Conservation (phyloP, 352 stramenopile genomes). For the Pythium phragmitis region DNA sequence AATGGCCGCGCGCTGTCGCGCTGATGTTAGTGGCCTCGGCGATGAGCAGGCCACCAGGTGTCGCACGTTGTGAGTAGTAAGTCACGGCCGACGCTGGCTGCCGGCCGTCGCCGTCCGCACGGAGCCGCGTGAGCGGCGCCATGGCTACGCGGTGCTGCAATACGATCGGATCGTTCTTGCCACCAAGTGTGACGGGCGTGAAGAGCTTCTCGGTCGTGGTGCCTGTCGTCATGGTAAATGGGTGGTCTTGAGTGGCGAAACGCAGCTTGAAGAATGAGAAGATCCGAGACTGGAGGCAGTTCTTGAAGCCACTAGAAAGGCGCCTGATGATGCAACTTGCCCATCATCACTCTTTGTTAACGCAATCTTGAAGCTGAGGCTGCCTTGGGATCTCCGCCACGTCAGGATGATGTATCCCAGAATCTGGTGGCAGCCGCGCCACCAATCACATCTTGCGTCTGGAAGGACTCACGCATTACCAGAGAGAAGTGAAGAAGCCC, state of each 20-base stretch:
- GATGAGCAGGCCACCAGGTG: conserved; percentile 36
- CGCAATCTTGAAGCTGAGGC: conserved; percentile 5
- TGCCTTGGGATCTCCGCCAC: background rate
- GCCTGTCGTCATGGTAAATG: conserved; percentile 11
- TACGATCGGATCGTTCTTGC: conserved; percentile 5
- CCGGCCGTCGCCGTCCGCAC: background rate
- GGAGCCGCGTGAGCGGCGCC: conserved; percentile 32
- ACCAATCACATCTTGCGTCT: no score
- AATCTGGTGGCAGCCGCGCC: no score
- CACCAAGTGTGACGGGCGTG: conserved; percentile 15
- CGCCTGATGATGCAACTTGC: background rate
- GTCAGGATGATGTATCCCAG: conserved; percentile 13
- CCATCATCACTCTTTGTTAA: conserved; percentile 1
- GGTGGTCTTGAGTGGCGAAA: background rate
- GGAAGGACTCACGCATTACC: no score
- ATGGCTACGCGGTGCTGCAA: conserved; percentile 40
- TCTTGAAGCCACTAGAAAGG: background rate
- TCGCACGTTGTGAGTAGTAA: conserved; percentile 27
- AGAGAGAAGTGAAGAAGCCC: background rate
- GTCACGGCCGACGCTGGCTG: background rate
- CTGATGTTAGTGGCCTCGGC: conserved; percentile 24
- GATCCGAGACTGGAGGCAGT: background rate
- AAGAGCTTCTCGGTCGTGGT: conserved; percentile 24
- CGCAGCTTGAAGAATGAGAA: conserved; percentile 8
- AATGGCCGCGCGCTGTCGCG: conserved; percentile 17